Conservation (phyloP, 257 asterid genomes). For the Linaria vulgaris region DNA sequence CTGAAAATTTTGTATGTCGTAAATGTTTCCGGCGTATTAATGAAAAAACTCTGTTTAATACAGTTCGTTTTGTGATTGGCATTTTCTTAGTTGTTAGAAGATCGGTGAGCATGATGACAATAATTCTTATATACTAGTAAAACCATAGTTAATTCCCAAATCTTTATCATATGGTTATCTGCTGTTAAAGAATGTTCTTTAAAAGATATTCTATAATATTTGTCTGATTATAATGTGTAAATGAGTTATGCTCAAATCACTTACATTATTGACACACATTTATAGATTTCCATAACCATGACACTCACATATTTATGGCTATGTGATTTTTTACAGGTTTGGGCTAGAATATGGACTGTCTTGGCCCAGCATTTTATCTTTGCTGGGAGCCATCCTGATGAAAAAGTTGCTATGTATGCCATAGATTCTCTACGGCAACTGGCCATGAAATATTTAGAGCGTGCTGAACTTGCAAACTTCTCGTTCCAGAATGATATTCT, state of each 20-base stretch:
- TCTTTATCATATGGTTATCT: background rate
- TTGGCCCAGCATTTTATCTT: constrained; percentile 89
- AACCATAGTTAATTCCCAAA: background rate
- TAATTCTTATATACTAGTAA: background rate
- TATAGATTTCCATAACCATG: constrained; percentile 12
- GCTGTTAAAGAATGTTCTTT: background rate
- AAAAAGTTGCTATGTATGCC: constrained; percentile 99
- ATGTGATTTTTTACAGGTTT: constrained; percentile 61
- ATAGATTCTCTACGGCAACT: constrained; percentile 97
- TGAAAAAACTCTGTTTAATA: no score
- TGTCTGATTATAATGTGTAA: background rate
- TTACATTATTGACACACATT: constrained; percentile 21
- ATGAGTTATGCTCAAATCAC: background rate
- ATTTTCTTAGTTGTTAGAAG: no score
- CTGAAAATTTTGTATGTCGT: no score
- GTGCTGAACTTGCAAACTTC: constrained; percentile 97
- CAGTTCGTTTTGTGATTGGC: no score
- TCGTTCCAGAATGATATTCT: constrained; percentile 98
- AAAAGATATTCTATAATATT: background rate
- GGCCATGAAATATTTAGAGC: constrained; percentile 97
- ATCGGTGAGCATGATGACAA: no score
- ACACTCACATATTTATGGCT: constrained; percentile 14
- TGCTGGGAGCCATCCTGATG: constrained; percentile 99
- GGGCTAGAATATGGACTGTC: constrained; percentile 99
- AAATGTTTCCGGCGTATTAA: no score